Evolutionary conservation across 768 basidiomycete species (phyloP).

Genomic region (Tylopilus sp.): DNA sequence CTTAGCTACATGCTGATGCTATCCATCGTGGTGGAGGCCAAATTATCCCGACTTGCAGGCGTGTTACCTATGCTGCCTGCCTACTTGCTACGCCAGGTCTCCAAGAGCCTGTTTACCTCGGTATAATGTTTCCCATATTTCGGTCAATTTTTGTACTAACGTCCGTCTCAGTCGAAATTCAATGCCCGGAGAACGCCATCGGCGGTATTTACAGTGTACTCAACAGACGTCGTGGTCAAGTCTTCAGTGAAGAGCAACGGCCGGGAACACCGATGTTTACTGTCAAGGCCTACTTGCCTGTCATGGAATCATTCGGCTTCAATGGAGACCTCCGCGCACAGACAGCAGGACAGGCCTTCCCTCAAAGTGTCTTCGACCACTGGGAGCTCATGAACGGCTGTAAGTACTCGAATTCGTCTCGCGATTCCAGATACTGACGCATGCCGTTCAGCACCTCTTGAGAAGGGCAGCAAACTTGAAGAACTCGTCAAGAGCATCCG

Average conservation of each 20-base stretch:
- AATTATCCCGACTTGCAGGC: conserved; percentile 94
- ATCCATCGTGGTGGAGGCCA: conserved; percentile 99
- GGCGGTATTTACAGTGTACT: conserved; percentile 93
- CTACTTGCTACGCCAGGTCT: conserved; percentile 86
- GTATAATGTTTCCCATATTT: conserved; percentile 35
- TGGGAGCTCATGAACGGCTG: conserved; percentile 85
- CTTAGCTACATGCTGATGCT: conserved; percentile 92
- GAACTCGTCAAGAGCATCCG: conserved; percentile 80
- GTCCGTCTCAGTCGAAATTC: conserved; percentile 76
- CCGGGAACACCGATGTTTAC: conserved; percentile 99
- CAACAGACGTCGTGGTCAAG: conserved; percentile 98
- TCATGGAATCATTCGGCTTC: conserved; percentile 94
- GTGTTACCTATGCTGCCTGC: conserved; percentile 94
- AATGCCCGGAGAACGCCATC: conserved; percentile 95
- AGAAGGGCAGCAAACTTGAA: conserved; percentile 91
- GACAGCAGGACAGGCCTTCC: conserved; percentile 97
- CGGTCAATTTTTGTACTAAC: conserved; percentile 11
- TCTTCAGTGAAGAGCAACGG: conserved; percentile 96
- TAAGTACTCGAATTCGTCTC: conserved; percentile 36
- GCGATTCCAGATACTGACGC: conserved; percentile 1
- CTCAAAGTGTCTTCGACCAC: conserved; percentile 91
- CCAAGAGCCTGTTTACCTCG: conserved; percentile 95
- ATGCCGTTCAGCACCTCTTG: conserved; percentile 53
- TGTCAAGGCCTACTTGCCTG: conserved; percentile 94
- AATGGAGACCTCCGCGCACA: conserved; percentile 91